phyloP scores from a whole-genome alignment of 805 yeast species.

The Candida quercuum region DNA sequence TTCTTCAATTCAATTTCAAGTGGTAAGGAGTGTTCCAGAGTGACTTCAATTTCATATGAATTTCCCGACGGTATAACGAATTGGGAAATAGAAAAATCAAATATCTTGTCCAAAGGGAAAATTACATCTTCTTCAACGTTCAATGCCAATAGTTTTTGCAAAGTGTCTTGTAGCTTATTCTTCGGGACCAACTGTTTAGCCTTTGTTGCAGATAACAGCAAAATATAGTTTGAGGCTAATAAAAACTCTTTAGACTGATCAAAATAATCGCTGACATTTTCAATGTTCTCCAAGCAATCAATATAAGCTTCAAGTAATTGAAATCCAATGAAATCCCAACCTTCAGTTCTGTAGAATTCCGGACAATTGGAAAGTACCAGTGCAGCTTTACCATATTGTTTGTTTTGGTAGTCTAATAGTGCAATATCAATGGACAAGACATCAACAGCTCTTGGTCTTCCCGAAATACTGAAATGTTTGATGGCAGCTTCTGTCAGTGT shows the following conservation, averaged over 20 bases:
- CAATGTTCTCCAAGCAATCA: constrained; percentile 52
- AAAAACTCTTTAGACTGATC: constrained; percentile 4
- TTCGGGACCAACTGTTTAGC: not conserved
- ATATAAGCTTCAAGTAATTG: constrained; percentile 61
- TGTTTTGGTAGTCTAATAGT: constrained; percentile 51
- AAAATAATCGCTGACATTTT: constrained; percentile 21
- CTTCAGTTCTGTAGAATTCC: constrained; percentile 56
- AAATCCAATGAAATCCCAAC: constrained; percentile 73
- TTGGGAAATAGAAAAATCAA: constrained; percentile 23
- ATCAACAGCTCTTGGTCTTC: constrained; percentile 62
- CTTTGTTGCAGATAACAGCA: constrained; percentile 5
- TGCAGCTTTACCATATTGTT: constrained; percentile 56
- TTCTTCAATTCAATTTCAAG: constrained; percentile 21
- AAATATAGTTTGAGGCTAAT: constrained; percentile 7
- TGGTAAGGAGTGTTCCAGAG: constrained; percentile 24
- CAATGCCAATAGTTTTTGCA: constrained; percentile 2
- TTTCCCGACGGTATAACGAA: constrained; percentile 21
- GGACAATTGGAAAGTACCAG: constrained; percentile 64
- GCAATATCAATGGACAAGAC: constrained; percentile 78
- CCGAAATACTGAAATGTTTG: constrained; percentile 43
- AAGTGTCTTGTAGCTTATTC: not conserved
- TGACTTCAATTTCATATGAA: constrained; percentile 24
- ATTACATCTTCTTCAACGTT: not conserved
- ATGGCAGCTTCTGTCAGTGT: constrained; percentile 52
- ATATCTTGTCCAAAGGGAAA: constrained; percentile 18